Conservation (phyloP, 805 yeast genomes). For the Yamadazyma ubonensis region DNA sequence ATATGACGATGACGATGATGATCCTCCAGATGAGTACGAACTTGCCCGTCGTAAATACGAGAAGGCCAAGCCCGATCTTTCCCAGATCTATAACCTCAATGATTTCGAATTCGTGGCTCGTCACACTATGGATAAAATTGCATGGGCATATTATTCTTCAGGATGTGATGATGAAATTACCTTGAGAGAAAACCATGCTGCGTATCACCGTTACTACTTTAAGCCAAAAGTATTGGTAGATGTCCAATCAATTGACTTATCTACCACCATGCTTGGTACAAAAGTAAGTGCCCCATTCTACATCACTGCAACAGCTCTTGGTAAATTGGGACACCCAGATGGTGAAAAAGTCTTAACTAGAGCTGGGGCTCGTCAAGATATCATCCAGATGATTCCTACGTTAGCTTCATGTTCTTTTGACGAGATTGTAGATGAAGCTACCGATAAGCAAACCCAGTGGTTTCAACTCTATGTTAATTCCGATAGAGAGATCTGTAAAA, state of each 20-base stretch:
- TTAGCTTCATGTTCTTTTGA: constrained; percentile 85
- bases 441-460: constrained; percentile 77
- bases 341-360: constrained; percentile 87
- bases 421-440: constrained; percentile 73
- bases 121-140: constrained; percentile 66
- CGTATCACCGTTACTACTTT: constrained; percentile 85
- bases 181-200: constrained; percentile 84
- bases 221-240: constrained; percentile 81
- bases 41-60: constrained; percentile 23
- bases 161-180: constrained; percentile 94
- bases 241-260: constrained; percentile 67
- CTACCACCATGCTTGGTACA: constrained; percentile 76
- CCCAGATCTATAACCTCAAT: constrained; percentile 68
- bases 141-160: constrained; percentile 91
- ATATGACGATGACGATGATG: constrained; percentile 35
- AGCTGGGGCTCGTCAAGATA: constrained; percentile 68
- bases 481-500: constrained; percentile 63
- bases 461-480: constrained; percentile 81
- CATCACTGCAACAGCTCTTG: constrained; percentile 88
- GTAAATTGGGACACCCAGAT: constrained; percentile 87
- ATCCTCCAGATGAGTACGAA: constrained; percentile 28
- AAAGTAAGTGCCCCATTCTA: constrained; percentile 76
- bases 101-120: constrained; percentile 90
- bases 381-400: constrained; percentile 91
- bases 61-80: constrained; percentile 61